phyloP scores from a whole-genome alignment of 371 early-diverging fungal genomes.

The Apophysomyces sp. region DNA sequence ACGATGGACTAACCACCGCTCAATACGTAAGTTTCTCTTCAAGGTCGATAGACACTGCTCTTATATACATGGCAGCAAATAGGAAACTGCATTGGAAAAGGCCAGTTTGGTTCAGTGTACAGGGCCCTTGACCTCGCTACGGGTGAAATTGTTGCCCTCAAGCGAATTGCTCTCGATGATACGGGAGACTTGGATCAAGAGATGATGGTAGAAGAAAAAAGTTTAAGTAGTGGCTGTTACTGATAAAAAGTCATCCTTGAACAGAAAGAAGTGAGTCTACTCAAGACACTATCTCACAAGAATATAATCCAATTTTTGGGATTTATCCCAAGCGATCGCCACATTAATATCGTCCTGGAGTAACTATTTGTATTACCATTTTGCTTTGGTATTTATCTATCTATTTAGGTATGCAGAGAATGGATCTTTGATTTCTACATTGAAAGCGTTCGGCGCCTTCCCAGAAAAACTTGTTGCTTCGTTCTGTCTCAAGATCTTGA shows the following conservation, averaged over 20 bases:
- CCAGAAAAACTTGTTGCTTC: slow-evolving; percentile 90
- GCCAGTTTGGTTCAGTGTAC: slow-evolving; percentile 89
- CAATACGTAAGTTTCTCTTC: slow-evolving; percentile 24
- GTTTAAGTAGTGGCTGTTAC: neutral
- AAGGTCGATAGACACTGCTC: neutral
- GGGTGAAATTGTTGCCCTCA: slow-evolving; percentile 88
- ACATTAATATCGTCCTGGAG: slow-evolving; percentile 85
- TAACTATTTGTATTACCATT: slow-evolving; percentile 32
- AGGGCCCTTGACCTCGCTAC: slow-evolving; percentile 81
- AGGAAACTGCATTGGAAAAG: slow-evolving; percentile 90
- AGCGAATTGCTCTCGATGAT: slow-evolving; percentile 71
- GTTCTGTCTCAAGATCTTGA: slow-evolving; percentile 88
- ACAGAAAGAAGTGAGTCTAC: slow-evolving; percentile 63
- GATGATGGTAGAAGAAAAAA: slow-evolving; percentile 46
- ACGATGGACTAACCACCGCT: slow-evolving; percentile 20
- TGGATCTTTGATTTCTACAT: slow-evolving; percentile 86
- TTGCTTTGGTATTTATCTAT: neutral
- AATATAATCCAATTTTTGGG: slow-evolving; percentile 87
- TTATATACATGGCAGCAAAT: slow-evolving; percentile 56
- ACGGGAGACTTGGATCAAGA: slow-evolving; percentile 48
- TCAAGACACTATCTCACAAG: slow-evolving; percentile 72
- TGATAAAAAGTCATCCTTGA: neutral
- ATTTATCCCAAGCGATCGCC: slow-evolving; percentile 69
- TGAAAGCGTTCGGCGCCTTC: slow-evolving; percentile 88
- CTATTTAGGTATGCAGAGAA: slow-evolving; percentile 78